phyloP scores from a whole-genome alignment of 768 basidiomycete genomes.

The Fomitopsis pulvina region DNA sequence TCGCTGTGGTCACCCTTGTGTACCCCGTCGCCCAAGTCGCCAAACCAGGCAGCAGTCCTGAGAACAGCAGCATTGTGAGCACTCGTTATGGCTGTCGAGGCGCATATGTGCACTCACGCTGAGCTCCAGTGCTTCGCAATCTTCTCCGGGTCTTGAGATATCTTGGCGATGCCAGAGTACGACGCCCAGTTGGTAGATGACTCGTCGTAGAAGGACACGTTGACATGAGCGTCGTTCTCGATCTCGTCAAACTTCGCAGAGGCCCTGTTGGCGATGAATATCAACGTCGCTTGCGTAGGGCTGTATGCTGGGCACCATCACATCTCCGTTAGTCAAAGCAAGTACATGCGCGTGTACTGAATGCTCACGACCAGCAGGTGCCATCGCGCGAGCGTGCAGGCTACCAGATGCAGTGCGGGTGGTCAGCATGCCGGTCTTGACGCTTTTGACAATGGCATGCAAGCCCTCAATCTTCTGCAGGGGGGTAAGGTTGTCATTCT shows the following conservation, averaged over 20 bases:
- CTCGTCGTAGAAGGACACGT: conserved; percentile 71
- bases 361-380: conserved; percentile 53
- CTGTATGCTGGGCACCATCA: conserved; percentile 29
- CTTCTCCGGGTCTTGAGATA: conserved; percentile 52
- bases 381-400: conserved; percentile 80
- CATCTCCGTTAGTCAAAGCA: background rate
- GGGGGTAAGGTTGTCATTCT: conserved; percentile 47
- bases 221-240: conserved; percentile 67
- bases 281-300: conserved; percentile 45
- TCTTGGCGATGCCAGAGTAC: conserved; percentile 64
- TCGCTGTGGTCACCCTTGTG: conserved; percentile 79
- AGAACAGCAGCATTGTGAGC: conserved; percentile 1
- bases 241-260: conserved; percentile 76
- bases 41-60: conserved; percentile 75
- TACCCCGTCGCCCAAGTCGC: conserved; percentile 77
- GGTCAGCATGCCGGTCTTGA: conserved; percentile 71
- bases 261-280: conserved; percentile 69
- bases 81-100: background rate
- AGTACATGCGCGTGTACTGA: background rate
- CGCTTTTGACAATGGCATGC: conserved; percentile 54
- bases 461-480: conserved; percentile 70
- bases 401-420: conserved; percentile 61
- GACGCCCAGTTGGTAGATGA: conserved; percentile 75
- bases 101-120: conserved; percentile 36
- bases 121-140: conserved; percentile 59